Percentiles rank a stretch among this genome's conserved stretches.
Evolutionary conservation across 2,329 filamentous ascomycete genomes (phyloP).

Genomic region (Botrytis paeoniae): DNA sequence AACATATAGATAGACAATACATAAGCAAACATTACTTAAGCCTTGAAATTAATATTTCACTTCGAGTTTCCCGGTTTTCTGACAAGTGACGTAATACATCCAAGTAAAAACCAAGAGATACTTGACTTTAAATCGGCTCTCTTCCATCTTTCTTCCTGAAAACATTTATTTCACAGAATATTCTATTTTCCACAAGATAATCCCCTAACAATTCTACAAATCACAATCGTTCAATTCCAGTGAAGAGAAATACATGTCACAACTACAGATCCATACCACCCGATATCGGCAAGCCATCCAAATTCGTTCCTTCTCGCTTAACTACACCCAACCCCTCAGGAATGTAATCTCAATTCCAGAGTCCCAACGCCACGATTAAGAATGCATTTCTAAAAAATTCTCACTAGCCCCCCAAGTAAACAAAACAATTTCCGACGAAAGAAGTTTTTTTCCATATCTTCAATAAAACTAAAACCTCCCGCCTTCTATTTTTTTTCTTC

Average conservation of each 20-base stretch:
- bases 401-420: background rate
- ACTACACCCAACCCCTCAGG: background rate
- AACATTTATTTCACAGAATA: background rate
- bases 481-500: background rate
- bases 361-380: background rate
- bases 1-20: background rate
- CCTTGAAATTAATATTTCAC: background rate
- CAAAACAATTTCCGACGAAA: background rate
- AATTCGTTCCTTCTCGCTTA: background rate
- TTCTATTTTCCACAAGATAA: too few relatives aligned
- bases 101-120: background rate
- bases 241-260: too few relatives aligned
- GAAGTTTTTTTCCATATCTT: background rate
- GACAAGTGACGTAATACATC: background rate
- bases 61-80: background rate
- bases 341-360: background rate
- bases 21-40: rapidly evolving
- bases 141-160: background rate
- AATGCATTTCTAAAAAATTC: background rate
- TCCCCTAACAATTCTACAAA: too few relatives aligned
- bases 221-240: too few relatives aligned
- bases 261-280: background rate
- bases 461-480: background rate
- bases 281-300: background rate
- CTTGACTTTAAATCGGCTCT: background rate